Percentiles rank a stretch among this genome's conserved stretches.
These are phyloP conservation scores for Populus tomentosa DNA, from an alignment of 441 rosid genomes.

Conservation along the genomic window DNA sequence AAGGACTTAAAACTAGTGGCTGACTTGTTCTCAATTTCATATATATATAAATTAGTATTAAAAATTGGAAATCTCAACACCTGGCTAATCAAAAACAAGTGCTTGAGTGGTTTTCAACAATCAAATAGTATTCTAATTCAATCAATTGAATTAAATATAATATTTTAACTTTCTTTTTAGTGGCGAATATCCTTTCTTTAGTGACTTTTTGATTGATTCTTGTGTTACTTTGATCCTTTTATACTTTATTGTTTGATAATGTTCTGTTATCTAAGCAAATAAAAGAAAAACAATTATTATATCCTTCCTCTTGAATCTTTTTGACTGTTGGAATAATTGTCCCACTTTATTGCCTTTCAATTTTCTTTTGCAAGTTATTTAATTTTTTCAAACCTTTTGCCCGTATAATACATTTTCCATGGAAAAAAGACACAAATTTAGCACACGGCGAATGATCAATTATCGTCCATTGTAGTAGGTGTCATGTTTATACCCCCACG, in stretches of 20 bases:
- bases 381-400: not conserved
- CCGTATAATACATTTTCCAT: not conserved
- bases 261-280: slow-evolving; percentile 15
- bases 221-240: not conserved
- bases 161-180: not conserved
- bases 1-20: too few species aligned
- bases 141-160: not conserved
- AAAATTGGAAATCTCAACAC: not conserved
- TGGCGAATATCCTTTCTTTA: slow-evolving; percentile 2
- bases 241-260: slow-evolving; percentile 2
- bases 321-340: slow-evolving; percentile 28
- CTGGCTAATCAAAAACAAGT: slow-evolving; percentile 1
- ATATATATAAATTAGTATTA: too few species aligned
- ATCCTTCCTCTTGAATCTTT: slow-evolving; percentile 19
- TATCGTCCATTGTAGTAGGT: not conserved
- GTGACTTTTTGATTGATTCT: slow-evolving; percentile 11
- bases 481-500: not conserved
- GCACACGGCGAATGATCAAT: not conserved
- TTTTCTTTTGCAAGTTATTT: not conserved
- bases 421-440: not conserved
- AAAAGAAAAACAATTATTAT: slow-evolving; percentile 16
- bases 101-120: slow-evolving; percentile 21
- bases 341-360: slow-evolving; percentile 18
- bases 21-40: too few species aligned
- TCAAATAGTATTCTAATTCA: slow-evolving; percentile 1